Percentiles rank a stretch among this genome's conserved stretches.
Evolutionary conservation across 228 moss, liverwort and hornwort species (phyloP).

Genomic region (Sphagnum fallax): DNA sequence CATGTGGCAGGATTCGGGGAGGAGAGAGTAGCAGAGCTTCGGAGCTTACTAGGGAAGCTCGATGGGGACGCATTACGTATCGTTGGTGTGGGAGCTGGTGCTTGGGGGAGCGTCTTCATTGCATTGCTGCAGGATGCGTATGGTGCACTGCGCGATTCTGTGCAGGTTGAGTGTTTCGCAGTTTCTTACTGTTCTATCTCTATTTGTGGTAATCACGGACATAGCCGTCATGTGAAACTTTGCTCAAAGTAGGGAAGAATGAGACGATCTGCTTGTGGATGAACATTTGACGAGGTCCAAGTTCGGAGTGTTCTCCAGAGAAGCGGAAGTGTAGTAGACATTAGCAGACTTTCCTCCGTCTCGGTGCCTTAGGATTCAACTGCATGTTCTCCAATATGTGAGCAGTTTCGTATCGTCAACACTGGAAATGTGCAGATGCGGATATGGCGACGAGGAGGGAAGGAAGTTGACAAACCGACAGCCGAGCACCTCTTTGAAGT

Average conservation of each 20-base stretch:
- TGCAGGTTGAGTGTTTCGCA: constrained; percentile 41
- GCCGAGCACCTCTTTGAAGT: constrained; percentile 83
- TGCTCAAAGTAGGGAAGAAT: neutral
- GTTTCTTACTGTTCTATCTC: neutral
- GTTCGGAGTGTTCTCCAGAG: neutral
- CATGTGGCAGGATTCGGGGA: constrained; percentile 11
- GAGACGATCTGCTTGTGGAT: too few relatives aligned
- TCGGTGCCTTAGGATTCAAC: too few relatives aligned
- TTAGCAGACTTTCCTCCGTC: too few relatives aligned
- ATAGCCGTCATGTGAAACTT: neutral
- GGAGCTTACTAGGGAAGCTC: constrained; percentile 59
- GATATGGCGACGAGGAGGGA: constrained; percentile 81
- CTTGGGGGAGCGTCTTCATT: constrained; percentile 96
- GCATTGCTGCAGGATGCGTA: constrained; percentile 92
- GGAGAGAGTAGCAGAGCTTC: constrained; percentile 56
- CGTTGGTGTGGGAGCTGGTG: constrained; percentile 91
- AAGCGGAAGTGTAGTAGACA: neutral
- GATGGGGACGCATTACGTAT: constrained; percentile 81
- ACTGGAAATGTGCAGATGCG: constrained; percentile 41
- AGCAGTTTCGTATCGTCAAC: too few relatives aligned
- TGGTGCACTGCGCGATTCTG: constrained; percentile 67
- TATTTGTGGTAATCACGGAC: neutral
- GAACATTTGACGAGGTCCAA: neutral
- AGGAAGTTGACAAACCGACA: constrained; percentile 61
- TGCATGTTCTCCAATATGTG: too few relatives aligned